These are phyloP conservation scores for Rheum nobile DNA, from an alignment of 148 eudicot genomes.

Conservation along the genomic window DNA sequence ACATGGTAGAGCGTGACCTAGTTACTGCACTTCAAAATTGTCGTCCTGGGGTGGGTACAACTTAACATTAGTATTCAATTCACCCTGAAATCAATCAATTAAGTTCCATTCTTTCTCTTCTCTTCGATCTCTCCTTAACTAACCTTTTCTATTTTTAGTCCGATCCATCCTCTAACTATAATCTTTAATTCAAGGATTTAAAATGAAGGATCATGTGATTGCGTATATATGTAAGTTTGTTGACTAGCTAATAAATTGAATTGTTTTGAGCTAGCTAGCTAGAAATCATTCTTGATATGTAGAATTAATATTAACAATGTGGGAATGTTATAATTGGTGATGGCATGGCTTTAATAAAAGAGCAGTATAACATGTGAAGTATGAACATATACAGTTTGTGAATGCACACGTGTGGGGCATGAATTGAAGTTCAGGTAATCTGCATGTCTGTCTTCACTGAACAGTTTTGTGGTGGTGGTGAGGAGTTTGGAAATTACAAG, in stretches of 20 bases:
- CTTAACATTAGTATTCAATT: neutral
- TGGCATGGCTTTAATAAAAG: no score
- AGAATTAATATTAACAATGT: no score
- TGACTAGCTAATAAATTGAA: no score
- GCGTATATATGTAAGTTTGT: no score
- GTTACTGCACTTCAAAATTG: neutral
- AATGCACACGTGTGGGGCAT: conserved; percentile 11
- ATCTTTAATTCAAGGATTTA: neutral
- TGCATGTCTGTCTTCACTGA: conserved; percentile 4
- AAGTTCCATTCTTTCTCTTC: neutral
- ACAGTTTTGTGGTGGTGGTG: neutral
- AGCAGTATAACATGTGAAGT: neutral
- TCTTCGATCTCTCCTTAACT: neutral
- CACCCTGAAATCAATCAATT: neutral
- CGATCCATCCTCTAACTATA: neutral
- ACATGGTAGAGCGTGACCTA: conserved; percentile 1
- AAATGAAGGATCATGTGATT: neutral
- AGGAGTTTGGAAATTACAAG: neutral
- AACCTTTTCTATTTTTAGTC: neutral
- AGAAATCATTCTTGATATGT: neutral
- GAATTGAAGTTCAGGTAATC: conserved; percentile 1
- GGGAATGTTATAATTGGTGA: no score
- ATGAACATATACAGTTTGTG: neutral
- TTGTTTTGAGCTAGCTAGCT: neutral
- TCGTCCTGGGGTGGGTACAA: neutral